Base-by-base conservation (phyloP, 352 stramenopile species). In the Aphanomyces stellatus region DNA sequence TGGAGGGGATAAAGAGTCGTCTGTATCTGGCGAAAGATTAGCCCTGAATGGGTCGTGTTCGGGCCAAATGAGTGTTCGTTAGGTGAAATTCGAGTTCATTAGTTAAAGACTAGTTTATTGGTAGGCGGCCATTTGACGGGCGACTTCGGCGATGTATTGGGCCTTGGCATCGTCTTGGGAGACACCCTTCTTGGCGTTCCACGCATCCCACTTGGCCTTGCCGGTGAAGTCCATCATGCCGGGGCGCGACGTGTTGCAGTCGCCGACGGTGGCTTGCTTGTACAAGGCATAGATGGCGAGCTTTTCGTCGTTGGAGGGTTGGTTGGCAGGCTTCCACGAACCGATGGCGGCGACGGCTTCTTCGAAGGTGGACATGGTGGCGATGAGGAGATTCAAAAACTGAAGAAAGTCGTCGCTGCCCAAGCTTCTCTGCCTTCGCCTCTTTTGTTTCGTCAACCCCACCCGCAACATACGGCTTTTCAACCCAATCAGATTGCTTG, bases 171-270 rank as follows among this genome's bases (percentile, higher is more conserved):
- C 85, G 62, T 94, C 84, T 59, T 81, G 74, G 65, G 82, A 90
- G 66, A 90, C 13, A 30, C 80, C 87, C 77, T 96, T 95, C 75
- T 91, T 89, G 6, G 84, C 79, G 28, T 74, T 81, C 88, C 88
- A 96, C 46, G 88, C 88, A 57, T 87, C 79, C 85, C 86, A 95
- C 82, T 96, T 96, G 73, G 84, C 84, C 76, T 93, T 93, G 70
- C 77, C 84, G 53, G 76, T 88, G 33, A 96, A 62, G 74, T 95
- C 83, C 64, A 95, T 90, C 82, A 95, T 93, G 68, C 87, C 86
- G 5, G 88, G 83, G 69, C 83, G 84, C 60, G 76, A 33, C 51
- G 83, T 91, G 67, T 79, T 90, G 76, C 89, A 88, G 81, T 96
- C 87, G 22, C 88, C 88, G 27, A 90, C 72, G 11, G 84, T 96